phyloP scores from a whole-genome alignment of 2,329 filamentous ascomycete species.

The Alternaria consortialis region DNA sequence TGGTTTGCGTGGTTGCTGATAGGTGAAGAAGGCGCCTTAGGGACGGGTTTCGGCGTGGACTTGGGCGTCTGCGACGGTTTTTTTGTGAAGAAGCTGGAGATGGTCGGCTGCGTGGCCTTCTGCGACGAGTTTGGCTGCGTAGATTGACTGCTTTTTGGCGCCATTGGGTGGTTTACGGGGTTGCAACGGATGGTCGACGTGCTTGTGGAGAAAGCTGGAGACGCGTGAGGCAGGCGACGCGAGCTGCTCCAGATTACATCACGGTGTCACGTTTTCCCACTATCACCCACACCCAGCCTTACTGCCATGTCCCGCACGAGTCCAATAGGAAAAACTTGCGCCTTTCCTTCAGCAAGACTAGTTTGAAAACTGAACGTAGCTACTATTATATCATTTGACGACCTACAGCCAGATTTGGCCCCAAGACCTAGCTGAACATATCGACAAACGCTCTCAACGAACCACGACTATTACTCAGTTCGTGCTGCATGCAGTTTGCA shows the following conservation, averaged over 20 bases:
- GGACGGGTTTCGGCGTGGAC: slow-evolving; percentile 20
- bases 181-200: slow-evolving; percentile 17
- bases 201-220: slow-evolving; percentile 16
- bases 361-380: background rate
- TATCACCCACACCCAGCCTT: background rate
- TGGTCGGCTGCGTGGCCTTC: slow-evolving; percentile 77
- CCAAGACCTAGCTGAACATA: background rate
- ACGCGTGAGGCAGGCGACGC: slow-evolving; percentile 26
- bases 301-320: background rate
- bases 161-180: slow-evolving; percentile 39
- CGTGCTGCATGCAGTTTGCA: background rate
- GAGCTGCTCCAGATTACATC: slow-evolving; percentile 19
- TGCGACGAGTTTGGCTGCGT: slow-evolving; percentile 46
- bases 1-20: slow-evolving; percentile 15
- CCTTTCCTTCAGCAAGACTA: background rate
- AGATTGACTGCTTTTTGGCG: slow-evolving; percentile 47
- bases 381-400: background rate
- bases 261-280: slow-evolving; percentile 34
- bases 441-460: background rate
- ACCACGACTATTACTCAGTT: background rate
- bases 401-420: background rate
- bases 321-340: background rate
- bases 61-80: slow-evolving; percentile 51
- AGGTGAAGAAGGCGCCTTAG: slow-evolving; percentile 33
- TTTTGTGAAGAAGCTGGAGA: slow-evolving; percentile 82